A percentile compares a stretch with the other conserved stretches of the same genome.
phyloP scores from a whole-genome alignment of 441 rosid species.

The Euphorbia celastroides region DNA sequence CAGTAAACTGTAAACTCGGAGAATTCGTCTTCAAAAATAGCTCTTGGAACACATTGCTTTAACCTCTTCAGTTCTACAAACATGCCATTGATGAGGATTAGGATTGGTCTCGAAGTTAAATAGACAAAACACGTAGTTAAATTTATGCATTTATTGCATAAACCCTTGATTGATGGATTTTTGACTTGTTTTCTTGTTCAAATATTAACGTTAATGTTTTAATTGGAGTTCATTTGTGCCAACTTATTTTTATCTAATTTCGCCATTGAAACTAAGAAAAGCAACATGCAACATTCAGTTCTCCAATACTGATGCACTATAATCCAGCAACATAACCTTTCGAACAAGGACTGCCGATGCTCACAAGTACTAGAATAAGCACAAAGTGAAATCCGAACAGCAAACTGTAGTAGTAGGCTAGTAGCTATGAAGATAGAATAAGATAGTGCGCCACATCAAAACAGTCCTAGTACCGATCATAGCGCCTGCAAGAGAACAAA shows the following conservation, averaged over 20 bases:
- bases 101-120: too few species aligned
- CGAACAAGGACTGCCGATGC: not conserved
- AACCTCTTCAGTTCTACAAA: too few species aligned
- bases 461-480: not conserved
- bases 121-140: too few species aligned
- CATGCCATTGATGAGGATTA: too few species aligned
- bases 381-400: not conserved
- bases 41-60: too few species aligned
- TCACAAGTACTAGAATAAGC: not conserved
- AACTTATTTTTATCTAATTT: not conserved
- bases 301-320: not conserved
- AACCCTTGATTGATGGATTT: too few species aligned
- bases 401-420: constrained; percentile 20
- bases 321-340: not conserved
- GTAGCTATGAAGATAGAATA: constrained; percentile 14
- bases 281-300: not conserved
- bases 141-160: too few species aligned
- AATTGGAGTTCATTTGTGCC: too few species aligned
- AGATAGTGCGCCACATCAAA: not conserved
- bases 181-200: too few species aligned
- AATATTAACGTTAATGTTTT: too few species aligned
- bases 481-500: not conserved
- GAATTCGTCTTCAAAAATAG: too few species aligned
- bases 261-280: not conserved
- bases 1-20: too few species aligned